Evolutionary conservation across 257 asterid genomes (phyloP).

Genomic region (Gentiana macrophylla): DNA sequence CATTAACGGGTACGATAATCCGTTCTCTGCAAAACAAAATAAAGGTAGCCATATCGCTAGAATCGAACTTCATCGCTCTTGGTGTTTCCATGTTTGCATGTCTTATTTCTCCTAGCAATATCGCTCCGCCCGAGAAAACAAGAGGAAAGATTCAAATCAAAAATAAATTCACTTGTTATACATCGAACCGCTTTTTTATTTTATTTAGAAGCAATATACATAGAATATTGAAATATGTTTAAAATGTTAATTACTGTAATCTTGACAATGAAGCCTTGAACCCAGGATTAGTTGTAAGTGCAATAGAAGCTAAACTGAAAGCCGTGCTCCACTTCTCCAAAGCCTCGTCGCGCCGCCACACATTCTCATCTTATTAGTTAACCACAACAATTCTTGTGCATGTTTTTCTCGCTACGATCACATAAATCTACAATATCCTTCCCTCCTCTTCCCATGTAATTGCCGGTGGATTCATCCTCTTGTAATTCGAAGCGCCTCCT

Average conservation of each 20-base stretch:
- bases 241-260: conserved; percentile 10
- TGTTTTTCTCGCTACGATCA: conserved; percentile 23
- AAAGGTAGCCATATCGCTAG: conserved; percentile 20
- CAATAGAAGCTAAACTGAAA: conserved; percentile 17
- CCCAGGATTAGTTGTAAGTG: conserved; percentile 16
- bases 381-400: conserved; percentile 24
- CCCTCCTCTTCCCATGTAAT: conserved; percentile 1
- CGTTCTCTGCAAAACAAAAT: conserved; percentile 24
- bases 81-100: conserved; percentile 1
- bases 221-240: neutral
- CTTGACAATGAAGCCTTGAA: conserved; percentile 22
- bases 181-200: no score
- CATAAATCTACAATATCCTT: neutral
- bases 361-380: conserved; percentile 19
- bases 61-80: conserved; percentile 18
- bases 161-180: neutral
- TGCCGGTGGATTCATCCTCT: conserved; percentile 3
- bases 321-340: conserved; percentile 24
- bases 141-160: neutral
- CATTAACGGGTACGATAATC: conserved; percentile 16
- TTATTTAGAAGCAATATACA: neutral
- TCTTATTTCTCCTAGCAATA: conserved; percentile 16
- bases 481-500: neutral
- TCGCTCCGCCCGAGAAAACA: conserved; percentile 2
- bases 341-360: conserved; percentile 21